These are phyloP conservation scores for Albophoma yamanashiensis DNA, from an alignment of 2,329 filamentous ascomycete genomes.

Conservation along the genomic window DNA sequence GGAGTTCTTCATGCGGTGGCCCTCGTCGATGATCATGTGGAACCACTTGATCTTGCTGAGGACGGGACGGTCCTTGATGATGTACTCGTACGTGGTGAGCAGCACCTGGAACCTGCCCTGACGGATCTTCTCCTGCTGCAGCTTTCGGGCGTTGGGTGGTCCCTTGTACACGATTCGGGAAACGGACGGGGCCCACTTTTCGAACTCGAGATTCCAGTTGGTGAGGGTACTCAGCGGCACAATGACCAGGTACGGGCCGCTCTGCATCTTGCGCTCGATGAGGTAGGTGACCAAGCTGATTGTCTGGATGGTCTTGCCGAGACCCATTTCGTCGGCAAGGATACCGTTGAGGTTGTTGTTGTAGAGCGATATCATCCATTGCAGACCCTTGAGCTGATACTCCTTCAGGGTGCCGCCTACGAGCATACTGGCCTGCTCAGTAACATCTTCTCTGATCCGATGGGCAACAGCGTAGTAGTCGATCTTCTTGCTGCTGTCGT, in stretches of 20 bases:
- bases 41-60: conserved; percentile 99
- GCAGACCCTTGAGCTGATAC: conserved; percentile 95
- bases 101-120: conserved; percentile 94
- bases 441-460: conserved; percentile 87
- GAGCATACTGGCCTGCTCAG: conserved; percentile 69
- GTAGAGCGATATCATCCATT: conserved; percentile 99
- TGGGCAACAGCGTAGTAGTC: conserved; percentile 99
- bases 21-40: conserved; percentile 99
- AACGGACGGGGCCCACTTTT: conserved; percentile 93
- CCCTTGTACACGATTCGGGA: conserved; percentile 92
- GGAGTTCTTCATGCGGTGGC: conserved; percentile 98
- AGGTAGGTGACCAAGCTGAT: conserved; percentile 96
- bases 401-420: conserved; percentile 92
- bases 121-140: conserved; percentile 86
- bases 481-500: conserved; percentile 67
- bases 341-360: conserved; percentile 99
- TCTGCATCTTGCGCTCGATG: conserved; percentile 88
- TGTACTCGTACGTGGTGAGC: conserved; percentile 96
- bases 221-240: conserved; percentile 94
- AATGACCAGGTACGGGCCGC: conserved; percentile 89
- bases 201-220: conserved; percentile 98
- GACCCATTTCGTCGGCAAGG: conserved; percentile 97
- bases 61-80: conserved; percentile 95
- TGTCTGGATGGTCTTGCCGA: conserved; percentile 98
- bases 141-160: conserved; percentile 76